These are phyloP conservation scores for Gyrodon lividus DNA, from an alignment of 768 basidiomycete genomes.

Conservation along the genomic window DNA sequence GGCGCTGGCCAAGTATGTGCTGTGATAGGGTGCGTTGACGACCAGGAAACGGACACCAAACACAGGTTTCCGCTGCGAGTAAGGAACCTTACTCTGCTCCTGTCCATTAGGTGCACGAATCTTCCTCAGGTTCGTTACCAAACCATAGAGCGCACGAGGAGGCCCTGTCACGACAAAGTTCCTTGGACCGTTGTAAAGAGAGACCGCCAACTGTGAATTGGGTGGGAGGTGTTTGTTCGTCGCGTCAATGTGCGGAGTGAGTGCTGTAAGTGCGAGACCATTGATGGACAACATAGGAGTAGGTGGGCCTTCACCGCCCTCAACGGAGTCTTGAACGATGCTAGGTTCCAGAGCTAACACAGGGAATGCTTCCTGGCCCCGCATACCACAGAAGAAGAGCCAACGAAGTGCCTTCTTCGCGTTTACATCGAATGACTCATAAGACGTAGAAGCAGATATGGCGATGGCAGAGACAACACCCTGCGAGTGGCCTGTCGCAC, in stretches of 20 bases:
- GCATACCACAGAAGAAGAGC: slow-evolving; percentile 91
- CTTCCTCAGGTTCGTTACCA: slow-evolving; percentile 88
- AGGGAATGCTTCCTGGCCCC: slow-evolving; percentile 94
- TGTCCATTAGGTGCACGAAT: slow-evolving; percentile 81
- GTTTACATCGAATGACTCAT: slow-evolving; percentile 74
- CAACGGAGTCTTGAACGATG: slow-evolving; percentile 83
- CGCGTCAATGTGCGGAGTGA: slow-evolving; percentile 78
- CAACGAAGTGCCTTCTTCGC: slow-evolving; percentile 82
- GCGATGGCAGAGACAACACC: slow-evolving; percentile 94
- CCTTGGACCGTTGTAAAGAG: slow-evolving; percentile 90
- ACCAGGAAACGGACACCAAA: slow-evolving; percentile 93
- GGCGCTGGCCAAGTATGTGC: slow-evolving; percentile 72
- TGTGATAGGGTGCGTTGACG: slow-evolving; percentile 97
- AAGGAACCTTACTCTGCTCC: slow-evolving; percentile 93
- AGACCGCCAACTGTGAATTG: slow-evolving; percentile 79
- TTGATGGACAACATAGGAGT: slow-evolving; percentile 92
- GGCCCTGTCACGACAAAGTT: slow-evolving; percentile 94
- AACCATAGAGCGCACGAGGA: slow-evolving; percentile 86
- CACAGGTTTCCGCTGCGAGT: slow-evolving; percentile 91
- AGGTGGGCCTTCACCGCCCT: slow-evolving; percentile 91
- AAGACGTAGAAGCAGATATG: slow-evolving; percentile 75
- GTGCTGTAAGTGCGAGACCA: slow-evolving; percentile 71
- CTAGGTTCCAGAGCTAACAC: slow-evolving; percentile 84
- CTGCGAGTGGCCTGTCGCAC: slow-evolving; percentile 96
- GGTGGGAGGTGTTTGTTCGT: slow-evolving; percentile 84